Evolutionary conservation across 1,284 basidiomycete genomes (phyloP).

Genomic region (Ceratobasidium sp.): DNA sequence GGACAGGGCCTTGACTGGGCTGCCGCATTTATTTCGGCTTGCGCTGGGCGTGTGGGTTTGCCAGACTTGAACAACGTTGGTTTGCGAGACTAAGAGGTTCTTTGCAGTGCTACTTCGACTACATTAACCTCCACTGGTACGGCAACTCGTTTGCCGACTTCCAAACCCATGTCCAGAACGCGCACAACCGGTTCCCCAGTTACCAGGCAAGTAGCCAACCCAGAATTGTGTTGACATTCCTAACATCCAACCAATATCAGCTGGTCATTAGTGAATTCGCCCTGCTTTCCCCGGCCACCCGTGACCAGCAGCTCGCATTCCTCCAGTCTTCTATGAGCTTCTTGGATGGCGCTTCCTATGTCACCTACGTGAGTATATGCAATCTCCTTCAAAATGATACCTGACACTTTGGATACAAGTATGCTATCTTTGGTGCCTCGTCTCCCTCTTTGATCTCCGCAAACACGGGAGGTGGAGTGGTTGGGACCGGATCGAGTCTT

Average conservation of each 20-base stretch:
- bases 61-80: background rate
- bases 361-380: conserved; percentile 10
- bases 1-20: conserved; percentile 27
- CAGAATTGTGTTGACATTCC: background rate
- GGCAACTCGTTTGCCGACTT: conserved; percentile 15
- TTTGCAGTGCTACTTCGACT: conserved; percentile 32
- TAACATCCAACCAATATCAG: background rate
- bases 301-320: conserved; percentile 19
- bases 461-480: conserved; percentile 24
- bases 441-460: conserved; percentile 13
- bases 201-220: conserved; percentile 8
- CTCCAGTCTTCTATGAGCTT: background rate
- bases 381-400: background rate
- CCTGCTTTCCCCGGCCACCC: background rate
- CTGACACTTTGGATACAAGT: background rate
- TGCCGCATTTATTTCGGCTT: conserved; percentile 25
- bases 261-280: conserved; percentile 19
- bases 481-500: conserved; percentile 26
- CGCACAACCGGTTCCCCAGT: conserved; percentile 16
- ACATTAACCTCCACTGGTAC: conserved; percentile 34
- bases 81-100: background rate
- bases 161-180: conserved; percentile 22
- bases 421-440: conserved; percentile 13
- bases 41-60: conserved; percentile 8
- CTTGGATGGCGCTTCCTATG: conserved; percentile 28